Conservation (phyloP, 148 eudicot genomes). For the Pharnaceum exiguum region DNA sequence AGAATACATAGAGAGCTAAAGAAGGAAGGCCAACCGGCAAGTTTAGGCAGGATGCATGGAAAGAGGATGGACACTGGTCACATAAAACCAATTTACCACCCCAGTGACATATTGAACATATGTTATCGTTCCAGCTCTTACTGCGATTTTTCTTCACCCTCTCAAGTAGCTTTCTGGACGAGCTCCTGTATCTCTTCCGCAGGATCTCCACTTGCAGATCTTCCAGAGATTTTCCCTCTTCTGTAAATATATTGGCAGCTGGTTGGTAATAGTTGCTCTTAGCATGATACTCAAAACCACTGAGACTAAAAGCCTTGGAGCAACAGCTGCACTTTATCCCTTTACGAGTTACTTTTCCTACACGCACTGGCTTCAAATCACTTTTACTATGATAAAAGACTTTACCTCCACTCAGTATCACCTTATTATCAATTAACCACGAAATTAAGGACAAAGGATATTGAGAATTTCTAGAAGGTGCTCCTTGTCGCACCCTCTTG, state of each 20-base stretch:
- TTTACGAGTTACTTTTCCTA: slow-evolving; percentile 54
- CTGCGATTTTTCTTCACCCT: slow-evolving; percentile 19
- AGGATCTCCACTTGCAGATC: slow-evolving; percentile 66
- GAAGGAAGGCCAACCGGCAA: slow-evolving; percentile 66
- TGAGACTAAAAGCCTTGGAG: slow-evolving; percentile 38
- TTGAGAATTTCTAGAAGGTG: slow-evolving; percentile 30
- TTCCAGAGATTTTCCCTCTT: slow-evolving; percentile 67
- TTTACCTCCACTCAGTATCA: slow-evolving; percentile 55
- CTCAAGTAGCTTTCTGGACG: slow-evolving; percentile 18
- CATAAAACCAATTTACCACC: slow-evolving; percentile 82
- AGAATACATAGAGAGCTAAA: not conserved
- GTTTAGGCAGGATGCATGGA: slow-evolving; percentile 68
- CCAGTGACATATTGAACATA: slow-evolving; percentile 77
- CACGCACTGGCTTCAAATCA: slow-evolving; percentile 23
- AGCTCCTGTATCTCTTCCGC: slow-evolving; percentile 10
- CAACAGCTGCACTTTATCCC: slow-evolving; percentile 90
- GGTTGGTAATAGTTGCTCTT: slow-evolving; percentile 47
- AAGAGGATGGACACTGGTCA: slow-evolving; percentile 88
- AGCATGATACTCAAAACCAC: slow-evolving; percentile 78
- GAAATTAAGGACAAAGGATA: slow-evolving; percentile 57
- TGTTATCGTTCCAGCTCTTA: slow-evolving; percentile 46
- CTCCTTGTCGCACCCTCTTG: slow-evolving; percentile 45
- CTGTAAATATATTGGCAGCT: slow-evolving; percentile 65
- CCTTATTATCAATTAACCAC: slow-evolving; percentile 73
- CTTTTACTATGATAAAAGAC: slow-evolving; percentile 38